Conservation (phyloP, 371 early-diverging fungal species). For the Fennellomyces sp. region DNA sequence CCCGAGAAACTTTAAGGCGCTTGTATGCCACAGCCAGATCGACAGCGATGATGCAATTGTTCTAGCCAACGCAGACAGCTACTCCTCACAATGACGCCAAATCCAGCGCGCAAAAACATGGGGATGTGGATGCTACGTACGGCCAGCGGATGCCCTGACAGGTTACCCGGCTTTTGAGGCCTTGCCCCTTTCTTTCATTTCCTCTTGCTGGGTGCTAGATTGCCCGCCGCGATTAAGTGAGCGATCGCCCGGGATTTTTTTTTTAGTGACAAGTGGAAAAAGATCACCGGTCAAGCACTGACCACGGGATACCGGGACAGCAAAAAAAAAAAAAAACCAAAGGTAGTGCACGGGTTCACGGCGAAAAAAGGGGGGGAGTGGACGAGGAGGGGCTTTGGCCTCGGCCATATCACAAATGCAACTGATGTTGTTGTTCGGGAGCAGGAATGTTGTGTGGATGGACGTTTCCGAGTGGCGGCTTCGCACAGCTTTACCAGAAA, state of each 20-base stretch:
- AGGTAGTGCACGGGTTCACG: conserved; percentile 2
- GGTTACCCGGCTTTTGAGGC: too few relatives aligned
- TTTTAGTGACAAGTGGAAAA: background rate
- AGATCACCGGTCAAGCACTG: conserved; percentile 5
- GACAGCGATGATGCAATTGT: background rate
- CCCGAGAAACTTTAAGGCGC: too few relatives aligned
- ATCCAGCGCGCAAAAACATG: too few relatives aligned
- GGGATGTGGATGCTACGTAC: too few relatives aligned
- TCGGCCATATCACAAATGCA: conserved; percentile 6
- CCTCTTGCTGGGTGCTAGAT: background rate
- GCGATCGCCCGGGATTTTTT: conserved; percentile 3
- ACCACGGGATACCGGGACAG: conserved; percentile 1
- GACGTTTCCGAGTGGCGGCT: too few relatives aligned
- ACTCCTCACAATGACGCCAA: too few relatives aligned
- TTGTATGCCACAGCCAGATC: background rate
- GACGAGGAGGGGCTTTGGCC: background rate
- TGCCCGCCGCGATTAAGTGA: too few relatives aligned
- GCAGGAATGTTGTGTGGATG: background rate
- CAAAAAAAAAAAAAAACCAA: background rate
- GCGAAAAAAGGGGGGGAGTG: background rate
- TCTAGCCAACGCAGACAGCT: background rate
- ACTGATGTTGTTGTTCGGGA: background rate
- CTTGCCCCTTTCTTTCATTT: background rate
- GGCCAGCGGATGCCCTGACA: too few relatives aligned
- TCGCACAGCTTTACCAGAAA: too few relatives aligned